A percentile compares a stretch with the other conserved stretches of the same genome.
Evolutionary conservation across 306 rosid genomes (phyloP).

Genomic region (Castanopsis chinensis): DNA sequence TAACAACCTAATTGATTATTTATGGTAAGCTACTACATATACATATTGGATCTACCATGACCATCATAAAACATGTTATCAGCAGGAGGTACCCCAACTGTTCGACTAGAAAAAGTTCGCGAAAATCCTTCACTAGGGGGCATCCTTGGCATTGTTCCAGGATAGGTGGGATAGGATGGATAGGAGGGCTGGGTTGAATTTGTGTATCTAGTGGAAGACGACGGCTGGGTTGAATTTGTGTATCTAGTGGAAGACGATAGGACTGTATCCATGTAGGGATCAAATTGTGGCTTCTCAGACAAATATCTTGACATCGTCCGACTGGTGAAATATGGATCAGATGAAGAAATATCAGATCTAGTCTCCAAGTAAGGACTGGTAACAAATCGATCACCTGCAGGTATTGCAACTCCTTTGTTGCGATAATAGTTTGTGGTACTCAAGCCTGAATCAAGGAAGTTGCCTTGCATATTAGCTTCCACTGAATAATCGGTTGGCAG

Average conservation of each 20-base stretch:
- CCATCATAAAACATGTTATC: slow-evolving; percentile 39
- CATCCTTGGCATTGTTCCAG: slow-evolving; percentile 30
- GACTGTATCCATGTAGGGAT: slow-evolving; percentile 36
- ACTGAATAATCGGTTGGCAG: slow-evolving; percentile 69
- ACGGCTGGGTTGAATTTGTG: slow-evolving; percentile 19
- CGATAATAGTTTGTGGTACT: slow-evolving; percentile 27
- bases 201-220: slow-evolving; percentile 40
- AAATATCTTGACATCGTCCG: slow-evolving; percentile 40
- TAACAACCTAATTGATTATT: slow-evolving; percentile 30
- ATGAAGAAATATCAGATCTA: slow-evolving; percentile 27
- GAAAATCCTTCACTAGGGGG: slow-evolving; percentile 38
- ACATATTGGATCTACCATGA: slow-evolving; percentile 52
- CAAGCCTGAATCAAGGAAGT: slow-evolving; percentile 38
- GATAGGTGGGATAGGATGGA: slow-evolving; percentile 26
- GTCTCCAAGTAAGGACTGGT: slow-evolving; percentile 29
- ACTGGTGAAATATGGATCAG: slow-evolving; percentile 33
- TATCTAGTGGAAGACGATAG: slow-evolving; percentile 40
- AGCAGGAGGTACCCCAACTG: slow-evolving; percentile 39
- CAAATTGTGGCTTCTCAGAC: slow-evolving; percentile 29
- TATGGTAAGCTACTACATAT: slow-evolving; percentile 34
- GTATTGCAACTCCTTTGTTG: slow-evolving; percentile 24
- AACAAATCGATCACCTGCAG: slow-evolving; percentile 33
- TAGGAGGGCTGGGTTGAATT: slow-evolving; percentile 34
- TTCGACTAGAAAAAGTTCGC: slow-evolving; percentile 41
- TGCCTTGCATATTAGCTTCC: slow-evolving; percentile 40